phyloP scores from a whole-genome alignment of 352 stramenopile genomes.

The Pythium phragmiticola region DNA sequence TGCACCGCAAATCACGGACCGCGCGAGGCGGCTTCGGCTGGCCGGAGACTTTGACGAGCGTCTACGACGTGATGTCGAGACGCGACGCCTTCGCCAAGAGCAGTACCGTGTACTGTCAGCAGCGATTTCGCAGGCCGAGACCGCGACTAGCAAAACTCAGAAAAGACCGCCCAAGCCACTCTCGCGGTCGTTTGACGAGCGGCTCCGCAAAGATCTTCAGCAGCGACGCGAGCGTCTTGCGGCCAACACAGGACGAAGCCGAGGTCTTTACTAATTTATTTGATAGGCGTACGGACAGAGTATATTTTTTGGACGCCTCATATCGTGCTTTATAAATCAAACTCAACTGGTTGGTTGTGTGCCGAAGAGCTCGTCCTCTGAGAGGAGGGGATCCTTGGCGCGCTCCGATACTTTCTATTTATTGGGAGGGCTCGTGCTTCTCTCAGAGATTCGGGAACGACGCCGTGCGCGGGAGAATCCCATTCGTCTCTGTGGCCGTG shows the following conservation, averaged over 20 bases:
- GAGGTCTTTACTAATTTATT: constrained; percentile 14
- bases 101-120: constrained; percentile 28
- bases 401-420: constrained; percentile 3
- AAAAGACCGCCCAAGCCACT: not conserved
- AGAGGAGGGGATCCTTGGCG: not conserved
- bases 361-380: not conserved
- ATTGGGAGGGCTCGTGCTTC: not conserved
- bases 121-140: constrained; percentile 21
- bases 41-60: constrained; percentile 55
- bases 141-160: not conserved
- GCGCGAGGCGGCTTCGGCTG: constrained; percentile 39
- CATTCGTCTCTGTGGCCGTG: not conserved
- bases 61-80: constrained; percentile 51
- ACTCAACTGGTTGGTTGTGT: constrained; percentile 9
- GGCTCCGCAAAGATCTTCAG: constrained; percentile 45
- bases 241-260: not conserved
- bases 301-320: not conserved
- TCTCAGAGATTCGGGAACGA: constrained; percentile 15
- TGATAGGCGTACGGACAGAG: not conserved
- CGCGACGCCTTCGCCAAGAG: constrained; percentile 36
- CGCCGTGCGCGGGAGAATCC: constrained; percentile 12
- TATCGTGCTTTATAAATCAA: constrained; percentile 14
- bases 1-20: constrained; percentile 41
- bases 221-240: constrained; percentile 31
- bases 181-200: constrained; percentile 38